These are phyloP conservation scores for Diaporthe nobilis DNA, from an alignment of 2,329 filamentous ascomycete species.

Conservation along the genomic window DNA sequence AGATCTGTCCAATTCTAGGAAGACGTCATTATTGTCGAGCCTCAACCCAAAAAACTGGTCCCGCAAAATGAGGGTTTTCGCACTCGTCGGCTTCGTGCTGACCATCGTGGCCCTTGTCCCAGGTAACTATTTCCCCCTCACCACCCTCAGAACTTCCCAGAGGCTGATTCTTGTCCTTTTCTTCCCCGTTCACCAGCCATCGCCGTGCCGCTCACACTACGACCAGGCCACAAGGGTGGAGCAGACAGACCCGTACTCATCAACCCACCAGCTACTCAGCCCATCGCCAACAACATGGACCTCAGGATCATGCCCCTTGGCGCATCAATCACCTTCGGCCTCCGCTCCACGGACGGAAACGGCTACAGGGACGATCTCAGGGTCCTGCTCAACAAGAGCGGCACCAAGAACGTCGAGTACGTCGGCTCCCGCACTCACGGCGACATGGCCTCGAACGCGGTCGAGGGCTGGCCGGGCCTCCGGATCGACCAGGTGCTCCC, in stretches of 20 bases:
- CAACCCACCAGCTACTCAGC: constrained; percentile 27
- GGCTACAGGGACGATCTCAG: constrained; percentile 56
- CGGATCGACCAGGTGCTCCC: constrained; percentile 56
- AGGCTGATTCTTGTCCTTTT: background rate
- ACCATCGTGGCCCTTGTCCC: constrained; percentile 31
- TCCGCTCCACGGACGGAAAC: constrained; percentile 54
- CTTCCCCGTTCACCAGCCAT: constrained; percentile 31
- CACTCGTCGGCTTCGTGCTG: constrained; percentile 24
- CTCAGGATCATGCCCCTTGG: constrained; percentile 61
- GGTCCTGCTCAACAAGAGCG: constrained; percentile 49
- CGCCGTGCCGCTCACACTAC: constrained; percentile 33
- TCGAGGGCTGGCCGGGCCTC: constrained; percentile 61
- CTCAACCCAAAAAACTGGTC: constrained; percentile 38
- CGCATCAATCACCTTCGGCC: constrained; percentile 59
- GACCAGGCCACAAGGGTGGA: background rate
- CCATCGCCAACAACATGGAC: constrained; percentile 45
- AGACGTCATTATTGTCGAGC: background rate
- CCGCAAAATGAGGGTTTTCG: constrained; percentile 37
- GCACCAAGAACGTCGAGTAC: constrained; percentile 54
- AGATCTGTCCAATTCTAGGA: background rate
- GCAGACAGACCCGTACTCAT: background rate
- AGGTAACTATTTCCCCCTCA: constrained; percentile 16
- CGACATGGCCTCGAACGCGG: constrained; percentile 57
- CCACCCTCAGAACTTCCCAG: background rate
- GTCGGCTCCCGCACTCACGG: constrained; percentile 57